These are phyloP conservation scores for Pseudodiploospora longispora DNA, from an alignment of 2,329 filamentous ascomycete species.

Conservation along the genomic window DNA sequence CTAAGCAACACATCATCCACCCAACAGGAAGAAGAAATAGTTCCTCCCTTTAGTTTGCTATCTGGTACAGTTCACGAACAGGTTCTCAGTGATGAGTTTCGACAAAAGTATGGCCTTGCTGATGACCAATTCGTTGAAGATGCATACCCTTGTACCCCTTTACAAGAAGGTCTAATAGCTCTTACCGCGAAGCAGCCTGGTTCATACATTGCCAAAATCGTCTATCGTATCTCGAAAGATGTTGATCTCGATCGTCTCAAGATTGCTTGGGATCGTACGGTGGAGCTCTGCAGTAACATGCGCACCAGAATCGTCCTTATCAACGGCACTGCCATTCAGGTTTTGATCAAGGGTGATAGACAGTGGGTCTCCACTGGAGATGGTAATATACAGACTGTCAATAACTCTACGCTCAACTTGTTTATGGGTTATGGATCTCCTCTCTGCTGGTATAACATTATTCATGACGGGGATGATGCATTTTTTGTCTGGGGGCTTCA, in stretches of 20 bases:
- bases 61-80: neutral
- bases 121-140: neutral
- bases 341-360: neutral
- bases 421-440: conserved; percentile 4
- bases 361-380: neutral
- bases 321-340: neutral
- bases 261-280: neutral
- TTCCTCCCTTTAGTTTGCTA: conserved; percentile 1
- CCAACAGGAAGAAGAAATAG: neutral
- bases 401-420: neutral
- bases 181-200: conserved; percentile 21
- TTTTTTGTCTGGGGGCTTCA: neutral
- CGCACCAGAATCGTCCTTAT: neutral
- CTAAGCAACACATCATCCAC: neutral
- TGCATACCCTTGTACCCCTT: conserved; percentile 10
- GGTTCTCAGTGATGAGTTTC: conserved; percentile 1
- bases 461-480: neutral
- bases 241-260: neutral
- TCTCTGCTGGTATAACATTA: conserved; percentile 4
- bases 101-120: neutral
- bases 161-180: neutral
- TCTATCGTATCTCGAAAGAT: conserved; percentile 11
- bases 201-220: conserved; percentile 25
- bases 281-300: neutral
- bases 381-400: neutral